These are phyloP conservation scores for Fraxinus anomala DNA, from an alignment of 257 asterid genomes.

Conservation along the genomic window DNA sequence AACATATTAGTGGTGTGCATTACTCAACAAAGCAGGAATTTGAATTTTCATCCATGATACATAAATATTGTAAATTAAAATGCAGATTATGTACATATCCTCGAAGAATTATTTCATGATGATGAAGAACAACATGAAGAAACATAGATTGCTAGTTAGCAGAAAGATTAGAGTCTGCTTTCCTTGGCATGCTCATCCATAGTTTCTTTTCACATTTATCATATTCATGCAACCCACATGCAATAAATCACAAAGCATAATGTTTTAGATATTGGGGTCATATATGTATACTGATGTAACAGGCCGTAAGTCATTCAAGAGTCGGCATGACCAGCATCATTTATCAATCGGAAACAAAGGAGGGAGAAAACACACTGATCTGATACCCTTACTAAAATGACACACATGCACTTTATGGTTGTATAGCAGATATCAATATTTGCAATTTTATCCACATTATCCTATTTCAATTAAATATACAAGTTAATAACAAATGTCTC, in stretches of 20 bases:
- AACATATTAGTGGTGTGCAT: conserved; percentile 10
- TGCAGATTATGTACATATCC: conserved; percentile 1
- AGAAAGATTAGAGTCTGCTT: background rate
- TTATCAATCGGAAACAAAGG: background rate
- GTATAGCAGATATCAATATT: conserved; percentile 14
- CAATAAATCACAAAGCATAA: background rate
- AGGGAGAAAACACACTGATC: background rate
- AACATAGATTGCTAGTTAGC: background rate
- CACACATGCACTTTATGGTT: background rate
- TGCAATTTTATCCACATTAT: conserved; percentile 17
- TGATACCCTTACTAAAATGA: conserved; percentile 3
- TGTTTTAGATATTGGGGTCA: background rate
- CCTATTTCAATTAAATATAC: conserved; percentile 11
- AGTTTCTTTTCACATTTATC: background rate
- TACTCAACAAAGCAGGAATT: conserved; percentile 10
- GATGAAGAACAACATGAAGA: background rate
- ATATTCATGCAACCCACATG: background rate
- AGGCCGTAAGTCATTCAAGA: conserved; percentile 18
- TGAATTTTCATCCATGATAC: conserved; percentile 7
- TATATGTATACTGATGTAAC: conserved; percentile 3
- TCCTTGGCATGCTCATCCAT: background rate
- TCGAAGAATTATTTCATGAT: conserved; percentile 1
- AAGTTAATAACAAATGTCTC: conserved; percentile 11
- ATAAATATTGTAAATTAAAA: background rate
- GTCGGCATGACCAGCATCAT: background rate